A percentile compares a stretch with the other conserved stretches of the same genome.
These are phyloP conservation scores for Syzygium aqueum DNA, from an alignment of 345 rosid genomes.

Conservation along the genomic window DNA sequence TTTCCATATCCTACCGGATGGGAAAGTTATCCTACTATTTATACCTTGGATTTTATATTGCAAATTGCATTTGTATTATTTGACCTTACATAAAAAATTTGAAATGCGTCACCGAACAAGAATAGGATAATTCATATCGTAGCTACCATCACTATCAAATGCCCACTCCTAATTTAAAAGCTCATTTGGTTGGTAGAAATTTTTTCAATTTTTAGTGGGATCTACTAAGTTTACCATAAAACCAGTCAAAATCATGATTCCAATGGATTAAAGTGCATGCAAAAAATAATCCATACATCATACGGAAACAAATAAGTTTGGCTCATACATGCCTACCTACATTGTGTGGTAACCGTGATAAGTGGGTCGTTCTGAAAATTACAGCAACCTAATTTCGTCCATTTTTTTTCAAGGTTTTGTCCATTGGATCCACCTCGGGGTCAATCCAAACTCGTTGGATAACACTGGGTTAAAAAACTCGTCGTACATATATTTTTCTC, in stretches of 20 bases:
- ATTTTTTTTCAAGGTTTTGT: background rate
- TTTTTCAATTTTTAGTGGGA: background rate
- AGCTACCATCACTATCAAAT: background rate
- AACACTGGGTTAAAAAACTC: background rate
- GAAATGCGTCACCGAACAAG: background rate
- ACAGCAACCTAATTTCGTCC: background rate
- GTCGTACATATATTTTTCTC: no score
- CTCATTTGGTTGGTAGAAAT: background rate
- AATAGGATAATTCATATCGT: background rate
- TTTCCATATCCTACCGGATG: no score
- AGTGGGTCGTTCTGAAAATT: background rate
- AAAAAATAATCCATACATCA: background rate
- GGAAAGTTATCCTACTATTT: no score
- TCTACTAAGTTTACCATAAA: background rate
- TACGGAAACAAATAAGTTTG: background rate
- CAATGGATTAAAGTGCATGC: background rate
- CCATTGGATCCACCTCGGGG: background rate
- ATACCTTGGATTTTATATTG: no score
- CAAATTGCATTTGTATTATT: no score
- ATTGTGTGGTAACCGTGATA: background rate
- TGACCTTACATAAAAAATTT: background rate
- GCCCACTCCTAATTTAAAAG: background rate
- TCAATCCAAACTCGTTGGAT: background rate
- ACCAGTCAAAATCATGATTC: background rate
- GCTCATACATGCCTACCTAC: background rate